Evolutionary conservation across 1,284 basidiomycete species (phyloP), one percentile per base, ranked within the genome.

Genomic region (Sparassis latifolia): DNA sequence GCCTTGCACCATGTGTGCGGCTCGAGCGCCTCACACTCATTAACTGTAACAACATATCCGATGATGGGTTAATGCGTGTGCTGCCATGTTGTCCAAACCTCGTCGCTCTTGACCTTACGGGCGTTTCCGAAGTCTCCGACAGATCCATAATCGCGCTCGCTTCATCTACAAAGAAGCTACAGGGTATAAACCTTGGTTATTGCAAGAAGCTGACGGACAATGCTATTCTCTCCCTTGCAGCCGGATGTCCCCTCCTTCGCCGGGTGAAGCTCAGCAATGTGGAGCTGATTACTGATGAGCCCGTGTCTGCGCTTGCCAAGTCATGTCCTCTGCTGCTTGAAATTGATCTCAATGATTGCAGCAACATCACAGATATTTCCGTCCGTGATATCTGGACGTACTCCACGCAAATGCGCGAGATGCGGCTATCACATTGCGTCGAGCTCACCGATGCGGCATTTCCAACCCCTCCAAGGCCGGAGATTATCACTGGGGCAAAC

Each of bases 11-110:
- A 42, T 99, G 97, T 69, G 77, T 82, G 53, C 77, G 91, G 43
- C 78, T 98, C 47, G 97, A 99, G 70, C 82, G 97, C 44, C 80
- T 99, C 54, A 97, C 93, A 4, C 80, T 99, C 44, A 86, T 92
- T 52, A 89, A 88, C 51, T 97, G 94, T 68, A 79, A 75, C 43
- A 70, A 77, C 46, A 73, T 99, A 49, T 82, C 86, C 2, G 82
- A 88, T 55, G 75, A 77, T 10, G 79, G 82, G 1, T 77, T 99
- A 29, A 69, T 73, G 42, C 73, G 75, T 45, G 81, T 96, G 42
- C 77, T 99, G 10, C 76, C 79, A 2, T 75, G 67, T 49, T 89
- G 90, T 56, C 76, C 82, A 7, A 84, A 87, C 54, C 76, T 99
- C 52, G 85, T 97, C 49, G 91, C 95, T 20, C 77, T 97, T 58